Percentiles rank a stretch among this genome's conserved stretches.
Evolutionary conservation across 306 rosid genomes (phyloP).

Genomic region (Malus fusca): DNA sequence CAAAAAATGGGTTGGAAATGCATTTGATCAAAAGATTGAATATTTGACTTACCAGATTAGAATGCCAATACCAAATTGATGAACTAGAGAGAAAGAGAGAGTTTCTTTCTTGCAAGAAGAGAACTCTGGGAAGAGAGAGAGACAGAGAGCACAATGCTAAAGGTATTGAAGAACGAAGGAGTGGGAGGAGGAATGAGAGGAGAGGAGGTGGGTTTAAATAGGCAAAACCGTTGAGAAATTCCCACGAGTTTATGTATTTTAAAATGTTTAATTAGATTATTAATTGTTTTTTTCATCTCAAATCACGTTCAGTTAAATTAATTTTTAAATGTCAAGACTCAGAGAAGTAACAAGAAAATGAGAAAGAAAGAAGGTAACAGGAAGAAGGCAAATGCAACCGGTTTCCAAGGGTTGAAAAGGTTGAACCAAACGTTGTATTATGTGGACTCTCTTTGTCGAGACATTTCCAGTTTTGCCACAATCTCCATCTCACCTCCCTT

Average conservation of each 20-base stretch:
- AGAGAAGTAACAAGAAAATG: neutral
- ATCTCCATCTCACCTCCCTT: conserved; percentile 9
- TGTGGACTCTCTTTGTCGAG: conserved; percentile 19
- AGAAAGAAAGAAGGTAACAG: neutral
- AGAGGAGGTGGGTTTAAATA: conserved; percentile 42
- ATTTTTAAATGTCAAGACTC: neutral
- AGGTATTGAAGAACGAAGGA: conserved; percentile 19
- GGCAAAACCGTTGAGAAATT: conserved; percentile 18
- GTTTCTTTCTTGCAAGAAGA: conserved; percentile 20
- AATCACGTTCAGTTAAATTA: neutral
- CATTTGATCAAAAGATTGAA: conserved; percentile 2
- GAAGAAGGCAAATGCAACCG: neutral
- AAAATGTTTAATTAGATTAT: neutral
- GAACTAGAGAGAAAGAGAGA: conserved; percentile 10
- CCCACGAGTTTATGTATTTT: conserved; percentile 1
- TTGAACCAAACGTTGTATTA: conserved; percentile 1
- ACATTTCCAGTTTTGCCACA: conserved; percentile 22
- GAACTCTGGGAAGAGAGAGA: conserved; percentile 2
- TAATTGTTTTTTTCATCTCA: neutral
- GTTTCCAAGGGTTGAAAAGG: neutral
- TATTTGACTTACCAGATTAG: conserved; percentile 29
- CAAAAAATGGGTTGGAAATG: conserved; percentile 8
- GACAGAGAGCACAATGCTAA: conserved; percentile 8
- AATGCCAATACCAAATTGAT: conserved; percentile 1
- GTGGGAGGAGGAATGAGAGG: conserved; percentile 50